phyloP scores from a whole-genome alignment of 2,329 filamentous ascomycete species.

The Cladosporium sp. region DNA sequence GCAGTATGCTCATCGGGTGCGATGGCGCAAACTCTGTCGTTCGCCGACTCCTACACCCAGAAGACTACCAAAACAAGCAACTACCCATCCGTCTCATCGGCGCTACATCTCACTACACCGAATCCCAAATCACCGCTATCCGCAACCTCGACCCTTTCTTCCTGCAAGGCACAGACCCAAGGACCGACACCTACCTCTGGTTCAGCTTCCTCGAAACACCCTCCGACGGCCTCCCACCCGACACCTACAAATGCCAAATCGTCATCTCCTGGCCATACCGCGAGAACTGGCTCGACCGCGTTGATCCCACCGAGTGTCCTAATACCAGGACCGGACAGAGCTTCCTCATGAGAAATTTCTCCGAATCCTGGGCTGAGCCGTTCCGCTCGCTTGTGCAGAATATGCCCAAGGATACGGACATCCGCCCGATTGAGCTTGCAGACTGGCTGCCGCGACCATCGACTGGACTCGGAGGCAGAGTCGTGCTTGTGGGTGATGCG shows the following conservation, averaged over 20 bases:
- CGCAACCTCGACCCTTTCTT: slow-evolving; percentile 55
- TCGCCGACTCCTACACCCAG: slow-evolving; percentile 9
- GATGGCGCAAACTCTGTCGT: slow-evolving; percentile 15
- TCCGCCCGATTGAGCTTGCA: slow-evolving; percentile 23
- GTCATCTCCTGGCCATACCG: slow-evolving; percentile 52
- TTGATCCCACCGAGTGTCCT: slow-evolving; percentile 43
- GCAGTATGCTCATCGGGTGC: slow-evolving; percentile 77
- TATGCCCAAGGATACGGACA: slow-evolving; percentile 21
- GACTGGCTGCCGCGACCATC: slow-evolving; percentile 20
- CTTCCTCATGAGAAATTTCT: slow-evolving; percentile 24
- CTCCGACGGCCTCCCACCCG: slow-evolving; percentile 32
- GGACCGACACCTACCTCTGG: slow-evolving; percentile 54
- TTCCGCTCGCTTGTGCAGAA: slow-evolving; percentile 23
- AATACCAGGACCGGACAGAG: slow-evolving; percentile 31
- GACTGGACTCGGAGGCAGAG: slow-evolving; percentile 19
- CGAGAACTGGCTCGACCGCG: slow-evolving; percentile 25
- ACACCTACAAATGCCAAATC: slow-evolving; percentile 33
- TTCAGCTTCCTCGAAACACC: slow-evolving; percentile 56
- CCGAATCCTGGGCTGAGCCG: slow-evolving; percentile 23
- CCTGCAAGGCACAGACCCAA: slow-evolving; percentile 55
- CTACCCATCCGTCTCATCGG: slow-evolving; percentile 51
- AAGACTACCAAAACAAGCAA: slow-evolving; percentile 27
- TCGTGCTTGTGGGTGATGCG: slow-evolving; percentile 11
- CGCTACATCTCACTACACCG: slow-evolving; percentile 44
- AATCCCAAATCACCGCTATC: slow-evolving; percentile 46